Percentiles rank a stretch among this genome's conserved stretches.
These are phyloP conservation scores for Saccharum hybrid DNA, from an alignment of 202 grass and related monocot genomes.

Conservation along the genomic window DNA sequence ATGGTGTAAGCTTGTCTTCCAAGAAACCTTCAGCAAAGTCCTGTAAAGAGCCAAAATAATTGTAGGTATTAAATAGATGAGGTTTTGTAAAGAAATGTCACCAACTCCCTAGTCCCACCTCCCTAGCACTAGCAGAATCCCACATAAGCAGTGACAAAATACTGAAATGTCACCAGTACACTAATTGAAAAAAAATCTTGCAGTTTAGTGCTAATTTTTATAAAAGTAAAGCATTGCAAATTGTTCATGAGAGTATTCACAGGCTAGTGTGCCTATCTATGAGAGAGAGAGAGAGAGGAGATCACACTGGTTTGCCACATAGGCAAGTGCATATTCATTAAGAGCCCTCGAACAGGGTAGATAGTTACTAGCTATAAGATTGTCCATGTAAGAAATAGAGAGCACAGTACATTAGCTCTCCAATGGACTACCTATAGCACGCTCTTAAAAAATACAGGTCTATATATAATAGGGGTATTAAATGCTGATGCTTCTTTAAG, in stretches of 20 bases:
- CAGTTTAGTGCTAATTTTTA: too few relatives aligned
- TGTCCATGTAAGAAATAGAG: neutral
- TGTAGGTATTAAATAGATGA: conserved; percentile 25
- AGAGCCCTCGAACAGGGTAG: neutral
- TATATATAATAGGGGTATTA: neutral
- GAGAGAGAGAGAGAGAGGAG: neutral
- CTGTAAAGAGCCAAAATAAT: conserved; percentile 44
- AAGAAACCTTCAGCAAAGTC: conserved; percentile 81
- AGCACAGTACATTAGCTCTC: neutral
- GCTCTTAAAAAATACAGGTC: neutral
- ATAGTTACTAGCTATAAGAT: neutral
- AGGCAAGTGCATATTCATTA: neutral
- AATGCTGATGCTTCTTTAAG: neutral
- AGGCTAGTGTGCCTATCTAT: neutral
- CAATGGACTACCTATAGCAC: neutral
- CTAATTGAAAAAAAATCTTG: too few relatives aligned
- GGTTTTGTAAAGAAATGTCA: neutral
- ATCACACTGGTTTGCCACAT: neutral
- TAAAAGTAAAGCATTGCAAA: neutral
- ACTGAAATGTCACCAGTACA: neutral
- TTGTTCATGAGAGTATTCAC: neutral
- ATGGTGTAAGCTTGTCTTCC: conserved; percentile 81
- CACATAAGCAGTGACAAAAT: conserved; percentile 14
- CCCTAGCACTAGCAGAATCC: conserved; percentile 36
- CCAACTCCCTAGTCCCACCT: neutral